These are phyloP conservation scores for Metschnikowia similis DNA, from an alignment of 805 yeast species.

Conservation along the genomic window DNA sequence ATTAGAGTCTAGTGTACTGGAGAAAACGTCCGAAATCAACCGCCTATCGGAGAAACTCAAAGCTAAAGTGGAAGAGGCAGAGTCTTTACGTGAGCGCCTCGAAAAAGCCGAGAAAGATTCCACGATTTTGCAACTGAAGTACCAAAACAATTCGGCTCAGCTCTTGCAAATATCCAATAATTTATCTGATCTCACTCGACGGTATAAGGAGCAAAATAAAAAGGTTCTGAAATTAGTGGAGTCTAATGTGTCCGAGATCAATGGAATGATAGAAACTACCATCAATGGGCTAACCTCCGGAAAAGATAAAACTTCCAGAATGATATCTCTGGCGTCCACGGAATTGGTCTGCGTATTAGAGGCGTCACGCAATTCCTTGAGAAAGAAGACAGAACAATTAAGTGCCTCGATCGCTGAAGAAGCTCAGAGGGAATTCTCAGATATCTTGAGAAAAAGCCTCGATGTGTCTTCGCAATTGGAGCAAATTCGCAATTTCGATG, in stretches of 20 bases:
- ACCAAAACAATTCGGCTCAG: not conserved
- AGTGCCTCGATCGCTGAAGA: not conserved
- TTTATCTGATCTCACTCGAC: not conserved
- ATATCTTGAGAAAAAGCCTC: not conserved
- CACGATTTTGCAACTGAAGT: not conserved
- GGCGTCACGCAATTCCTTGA: not conserved
- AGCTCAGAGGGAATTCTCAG: not conserved
- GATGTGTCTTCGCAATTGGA: not conserved
- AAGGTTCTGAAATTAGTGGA: conserved; percentile 2
- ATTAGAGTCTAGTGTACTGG: conserved; percentile 10
- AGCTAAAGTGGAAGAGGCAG: not conserved
- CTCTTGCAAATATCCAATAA: not conserved
- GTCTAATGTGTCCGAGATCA: not conserved
- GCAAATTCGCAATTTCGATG: not conserved
- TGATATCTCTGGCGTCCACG: not conserved
- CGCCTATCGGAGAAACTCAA: conserved; percentile 1
- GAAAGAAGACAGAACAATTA: not conserved
- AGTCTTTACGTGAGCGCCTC: not conserved
- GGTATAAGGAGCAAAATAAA: not conserved
- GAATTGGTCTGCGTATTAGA: not conserved
- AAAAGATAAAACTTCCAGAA: not conserved
- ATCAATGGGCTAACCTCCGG: not conserved
- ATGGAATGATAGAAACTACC: not conserved
- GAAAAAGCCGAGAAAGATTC: not conserved
- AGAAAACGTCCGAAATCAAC: conserved; percentile 7